These are phyloP conservation scores for Hypericum perforatum DNA, from an alignment of 345 rosid species.

Conservation along the genomic window DNA sequence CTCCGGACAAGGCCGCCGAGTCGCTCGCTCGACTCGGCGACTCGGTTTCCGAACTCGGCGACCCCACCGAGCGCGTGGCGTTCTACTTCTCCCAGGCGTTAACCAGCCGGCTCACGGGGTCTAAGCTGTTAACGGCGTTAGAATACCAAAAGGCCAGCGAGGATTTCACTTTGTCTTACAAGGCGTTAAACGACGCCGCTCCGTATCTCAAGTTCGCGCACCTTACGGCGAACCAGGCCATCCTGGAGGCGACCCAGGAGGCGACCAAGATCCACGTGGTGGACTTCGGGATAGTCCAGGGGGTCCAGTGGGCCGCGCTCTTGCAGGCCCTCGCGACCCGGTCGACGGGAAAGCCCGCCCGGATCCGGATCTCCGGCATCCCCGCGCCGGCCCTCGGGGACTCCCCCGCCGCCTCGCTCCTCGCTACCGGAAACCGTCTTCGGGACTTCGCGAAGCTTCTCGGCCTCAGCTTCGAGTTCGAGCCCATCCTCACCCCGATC, in stretches of 20 bases:
- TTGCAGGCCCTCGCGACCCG: constrained; percentile 83
- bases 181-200: constrained; percentile 77
- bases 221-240: constrained; percentile 87
- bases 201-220: constrained; percentile 89
- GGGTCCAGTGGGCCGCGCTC: constrained; percentile 90
- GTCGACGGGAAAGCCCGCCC: constrained; percentile 55
- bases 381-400: constrained; percentile 73
- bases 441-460: constrained; percentile 65
- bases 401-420: constrained; percentile 45
- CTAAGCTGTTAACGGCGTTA: constrained; percentile 17
- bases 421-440: constrained; percentile 76
- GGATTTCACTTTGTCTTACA: constrained; percentile 53
- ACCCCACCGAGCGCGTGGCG: constrained; percentile 63
- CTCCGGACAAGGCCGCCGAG: constrained; percentile 40
- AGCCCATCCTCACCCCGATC: too few species aligned
- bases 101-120: constrained; percentile 21
- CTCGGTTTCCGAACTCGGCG: constrained; percentile 51
- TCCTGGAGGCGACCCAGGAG: constrained; percentile 70
- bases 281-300: constrained; percentile 88
- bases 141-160: constrained; percentile 31
- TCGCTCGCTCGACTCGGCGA: constrained; percentile 41
- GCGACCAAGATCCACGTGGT: constrained; percentile 73
- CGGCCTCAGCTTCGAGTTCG: constrained; percentile 22
- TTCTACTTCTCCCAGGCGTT: constrained; percentile 76
- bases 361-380: constrained; percentile 76